Percentiles rank a stretch among this genome's conserved stretches.
phyloP scores from a whole-genome alignment of 192 early-diverging fungal genomes.

The Pilobolus umbonatus region DNA sequence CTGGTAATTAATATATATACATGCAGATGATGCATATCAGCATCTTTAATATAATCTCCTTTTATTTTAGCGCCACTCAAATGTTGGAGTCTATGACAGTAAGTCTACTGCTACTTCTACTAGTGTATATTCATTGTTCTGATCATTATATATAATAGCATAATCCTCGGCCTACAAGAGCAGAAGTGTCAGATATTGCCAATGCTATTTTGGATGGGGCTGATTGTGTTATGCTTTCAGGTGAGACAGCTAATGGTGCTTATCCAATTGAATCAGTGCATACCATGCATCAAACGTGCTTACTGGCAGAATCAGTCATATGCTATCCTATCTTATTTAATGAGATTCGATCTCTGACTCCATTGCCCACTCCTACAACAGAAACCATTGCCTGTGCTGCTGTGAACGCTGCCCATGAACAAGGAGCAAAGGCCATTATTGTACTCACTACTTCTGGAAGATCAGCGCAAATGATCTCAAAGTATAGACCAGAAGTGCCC shows the following conservation, averaged over 20 bases:
- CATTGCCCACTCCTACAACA: slow-evolving; percentile 67
- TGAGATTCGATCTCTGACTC: slow-evolving; percentile 66
- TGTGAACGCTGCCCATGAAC: slow-evolving; percentile 69
- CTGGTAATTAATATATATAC: slow-evolving; percentile 22
- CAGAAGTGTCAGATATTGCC: slow-evolving; percentile 93
- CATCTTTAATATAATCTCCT: neutral
- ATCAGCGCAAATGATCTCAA: slow-evolving; percentile 77
- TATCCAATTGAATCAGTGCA: slow-evolving; percentile 81
- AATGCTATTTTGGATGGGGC: slow-evolving; percentile 93
- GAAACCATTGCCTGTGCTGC: slow-evolving; percentile 88
- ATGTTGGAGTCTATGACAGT: slow-evolving; percentile 89
- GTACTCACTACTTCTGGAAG: slow-evolving; percentile 81
- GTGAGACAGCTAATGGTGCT: slow-evolving; percentile 88
- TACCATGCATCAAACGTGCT: slow-evolving; percentile 62
- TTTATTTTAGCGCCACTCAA: slow-evolving; percentile 69
- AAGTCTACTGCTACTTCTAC: neutral
- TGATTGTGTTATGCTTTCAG: slow-evolving; percentile 94
- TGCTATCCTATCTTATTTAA: slow-evolving; percentile 88
- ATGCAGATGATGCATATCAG: neutral
- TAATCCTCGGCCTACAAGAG: slow-evolving; percentile 91
- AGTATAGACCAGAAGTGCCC: slow-evolving; percentile 87
- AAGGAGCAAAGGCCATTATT: slow-evolving; percentile 78
- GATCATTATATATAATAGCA: slow-evolving; percentile 27
- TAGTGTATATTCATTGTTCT: neutral
- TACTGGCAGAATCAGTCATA: slow-evolving; percentile 82